A percentile compares a stretch with the other conserved stretches of the same genome.
Conservation (phyloP, 1,284 basidiomycete genomes). For the Leccinum pallidistipes region DNA sequence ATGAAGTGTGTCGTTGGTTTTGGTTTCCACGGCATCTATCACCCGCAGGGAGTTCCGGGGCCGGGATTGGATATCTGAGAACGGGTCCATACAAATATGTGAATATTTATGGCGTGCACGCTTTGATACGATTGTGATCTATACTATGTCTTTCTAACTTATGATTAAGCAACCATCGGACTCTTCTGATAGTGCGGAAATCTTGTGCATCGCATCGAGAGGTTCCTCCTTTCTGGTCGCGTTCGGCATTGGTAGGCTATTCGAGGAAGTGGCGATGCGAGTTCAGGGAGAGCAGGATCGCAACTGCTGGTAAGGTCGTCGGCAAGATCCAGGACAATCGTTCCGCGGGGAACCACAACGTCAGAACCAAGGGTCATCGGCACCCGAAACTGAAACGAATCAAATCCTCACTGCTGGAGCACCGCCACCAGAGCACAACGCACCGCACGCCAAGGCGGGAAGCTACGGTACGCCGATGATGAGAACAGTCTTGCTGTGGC, state of each 20-base stretch:
- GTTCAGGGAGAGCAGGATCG: not conserved
- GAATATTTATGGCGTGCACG: not conserved
- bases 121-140: not conserved
- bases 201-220: not conserved
- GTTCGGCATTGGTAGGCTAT: not conserved
- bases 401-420: constrained; percentile 3
- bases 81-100: not conserved
- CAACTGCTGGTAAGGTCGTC: not conserved
- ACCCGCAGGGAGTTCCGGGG: constrained; percentile 7
- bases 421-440: constrained; percentile 6
- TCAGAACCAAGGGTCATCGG: not conserved
- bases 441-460: not conserved
- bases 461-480: constrained; percentile 20
- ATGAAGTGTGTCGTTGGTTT: constrained; percentile 35
- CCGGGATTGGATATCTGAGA: constrained; percentile 25
- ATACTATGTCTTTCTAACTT: not conserved
- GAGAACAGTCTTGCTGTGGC: constrained; percentile 20
- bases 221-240: not conserved
- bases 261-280: not conserved
- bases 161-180: too few relatives aligned
- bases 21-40: constrained; percentile 38
- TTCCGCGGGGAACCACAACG: constrained; percentile 1
- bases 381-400: not conserved
- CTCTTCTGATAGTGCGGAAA: not conserved
- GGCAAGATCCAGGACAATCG: not conserved